Evolutionary conservation across 2,329 filamentous ascomycete species (phyloP), one percentile per base, ranked within the genome.

Genomic region (Rugonectria rugulosa): DNA sequence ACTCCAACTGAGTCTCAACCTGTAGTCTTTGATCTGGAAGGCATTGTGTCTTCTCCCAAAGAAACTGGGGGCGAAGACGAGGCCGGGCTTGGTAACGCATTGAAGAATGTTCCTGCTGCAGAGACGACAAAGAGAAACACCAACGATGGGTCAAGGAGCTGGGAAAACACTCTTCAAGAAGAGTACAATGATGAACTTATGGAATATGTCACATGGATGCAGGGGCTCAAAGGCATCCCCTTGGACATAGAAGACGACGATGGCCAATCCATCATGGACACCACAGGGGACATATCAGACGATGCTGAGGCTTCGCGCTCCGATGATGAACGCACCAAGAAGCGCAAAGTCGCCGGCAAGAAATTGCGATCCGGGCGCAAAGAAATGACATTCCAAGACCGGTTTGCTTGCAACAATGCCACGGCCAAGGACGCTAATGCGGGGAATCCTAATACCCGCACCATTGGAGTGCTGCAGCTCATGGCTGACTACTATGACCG

Each of bases 401-500:
- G 75, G 1, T 87, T 86, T 57, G 75, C 77, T 12, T 87, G 84
- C 66, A 80, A 83, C 69, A 76, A 73, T 27, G 81, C 81, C 2
- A 82, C 83, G 9, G 78, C 74, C 2, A 77, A 74, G 44, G 73
- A 77, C 27, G 69, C 70, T 4, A 69, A 74, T 12, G 67, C 73
- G 1, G 69, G 76, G 11, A 91, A 89, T 62, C 90, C 91, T 0
- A 98, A 97, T 69, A 77, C 79, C 2, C 78, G 82, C 11, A 96
- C 90, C 0, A 92, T 97, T 45, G 82, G 89, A 41, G 78, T 95
- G 2, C 78, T 97, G 5, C 84, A 92, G 65, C 80, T 89, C 62
- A 92, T 97, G 90, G 82, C 85, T 36, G 82, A 88, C 48, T 89
- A 94, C 71, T 96, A 97, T 70, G 83, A 82, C 5, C 81, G 87